phyloP scores from a whole-genome alignment of 129 eudicot species.

The Tanacetum coccineum region DNA sequence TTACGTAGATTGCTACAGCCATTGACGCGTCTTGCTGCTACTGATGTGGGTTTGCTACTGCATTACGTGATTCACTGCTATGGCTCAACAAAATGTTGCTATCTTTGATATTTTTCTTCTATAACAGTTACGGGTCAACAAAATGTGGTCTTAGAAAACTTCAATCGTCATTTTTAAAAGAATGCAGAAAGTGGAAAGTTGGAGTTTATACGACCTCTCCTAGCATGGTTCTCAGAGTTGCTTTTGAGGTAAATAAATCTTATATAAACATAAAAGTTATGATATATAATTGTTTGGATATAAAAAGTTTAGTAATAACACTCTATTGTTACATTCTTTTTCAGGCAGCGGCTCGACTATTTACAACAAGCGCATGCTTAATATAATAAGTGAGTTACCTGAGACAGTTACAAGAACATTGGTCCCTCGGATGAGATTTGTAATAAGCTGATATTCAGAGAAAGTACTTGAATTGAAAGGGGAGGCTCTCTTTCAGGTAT shows the following conservation, averaged over 20 bases:
- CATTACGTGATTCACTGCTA: too few relatives aligned
- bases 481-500: too few relatives aligned
- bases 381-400: constrained; percentile 89
- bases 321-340: neutral
- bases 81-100: neutral
- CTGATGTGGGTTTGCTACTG: too few relatives aligned
- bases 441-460: neutral
- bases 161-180: constrained; percentile 81
- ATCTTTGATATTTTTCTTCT: constrained; percentile 7
- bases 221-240: constrained; percentile 91
- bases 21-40: too few relatives aligned
- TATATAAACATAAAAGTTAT: neutral
- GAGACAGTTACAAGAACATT: constrained; percentile 95
- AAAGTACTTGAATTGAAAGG: too few relatives aligned
- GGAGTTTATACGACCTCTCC: constrained; percentile 97
- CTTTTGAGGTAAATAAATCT: constrained; percentile 63
- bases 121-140: constrained; percentile 75
- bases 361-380: constrained; percentile 91
- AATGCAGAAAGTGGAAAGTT: constrained; percentile 56
- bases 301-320: neutral
- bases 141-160: constrained; percentile 97
- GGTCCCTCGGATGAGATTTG: constrained; percentile 92
- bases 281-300: constrained; percentile 9
- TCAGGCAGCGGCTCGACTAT: constrained; percentile 71
- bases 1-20: too few relatives aligned